Evolutionary conservation across 1,284 basidiomycete species (phyloP), one percentile per base, ranked within the genome.

Genomic region (Trichosporon sp.): DNA sequence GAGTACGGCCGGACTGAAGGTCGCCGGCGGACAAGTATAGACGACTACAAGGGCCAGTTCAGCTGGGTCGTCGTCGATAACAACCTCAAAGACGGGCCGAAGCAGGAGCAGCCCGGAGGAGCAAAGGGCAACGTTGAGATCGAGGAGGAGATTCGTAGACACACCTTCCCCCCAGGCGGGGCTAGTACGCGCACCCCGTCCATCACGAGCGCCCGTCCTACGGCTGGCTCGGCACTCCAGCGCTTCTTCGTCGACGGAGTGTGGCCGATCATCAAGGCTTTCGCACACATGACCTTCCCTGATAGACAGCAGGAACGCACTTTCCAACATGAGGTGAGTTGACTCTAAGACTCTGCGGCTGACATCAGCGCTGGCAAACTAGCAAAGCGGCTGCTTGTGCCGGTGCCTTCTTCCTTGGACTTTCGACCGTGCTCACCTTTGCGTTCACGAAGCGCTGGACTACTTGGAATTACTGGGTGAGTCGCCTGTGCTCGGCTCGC

Each of bases 261-360:
- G 14, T 56, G 33, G 33, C 54, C 60, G 1, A 40, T 56, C 27
- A 7, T 61, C 29, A 61, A 56, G 36, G 11, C 34, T 23, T 61
- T 56, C 36, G 52, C 23, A 56, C 72, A 78, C 62, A 74, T 72
- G 29, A 72, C 66, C 23, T 80, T 75, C 60, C 72, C 75, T 1
- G 77, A 80, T 56, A 61, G 65, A 2, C 65, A 56, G 36, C 77
- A 79, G 62, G 78, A 79, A 61, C 66, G 71, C 23, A 66, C 70
- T 5, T 79, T 73, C 64, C 73, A 75, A 54, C 76, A 74, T 61
- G 78, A 79, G 65, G 73, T 78, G 62, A 33, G 59, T 2, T 25
- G 3, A 2, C 37, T 31, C 3, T 6, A 23, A 14, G 11, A 19
- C 3, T 10, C 3, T 10, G 13, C 31, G 25, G 32, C 40, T 36